These are phyloP conservation scores for Ceratocystiopsis brevicomis DNA, from an alignment of 2,329 filamentous ascomycete genomes.

Conservation along the genomic window DNA sequence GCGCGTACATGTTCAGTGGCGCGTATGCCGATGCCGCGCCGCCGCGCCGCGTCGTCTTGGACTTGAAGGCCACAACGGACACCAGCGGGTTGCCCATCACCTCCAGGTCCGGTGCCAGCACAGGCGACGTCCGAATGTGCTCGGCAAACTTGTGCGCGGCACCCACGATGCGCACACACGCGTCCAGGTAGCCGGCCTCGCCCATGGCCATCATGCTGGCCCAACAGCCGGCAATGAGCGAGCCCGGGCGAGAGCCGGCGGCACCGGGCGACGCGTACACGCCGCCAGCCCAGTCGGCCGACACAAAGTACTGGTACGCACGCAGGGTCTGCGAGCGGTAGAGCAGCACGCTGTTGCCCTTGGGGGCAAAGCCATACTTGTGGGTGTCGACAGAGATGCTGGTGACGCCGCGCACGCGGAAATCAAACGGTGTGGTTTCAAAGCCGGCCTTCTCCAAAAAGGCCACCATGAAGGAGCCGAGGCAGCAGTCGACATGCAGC, in stretches of 20 bases:
- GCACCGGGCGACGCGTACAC: slow-evolving; percentile 89
- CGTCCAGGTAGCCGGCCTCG: slow-evolving; percentile 69
- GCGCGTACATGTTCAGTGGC: slow-evolving; percentile 80
- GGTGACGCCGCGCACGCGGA: slow-evolving; percentile 82
- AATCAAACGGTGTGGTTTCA: slow-evolving; percentile 75
- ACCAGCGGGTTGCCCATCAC: slow-evolving; percentile 75
- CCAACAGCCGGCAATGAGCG: slow-evolving; percentile 93
- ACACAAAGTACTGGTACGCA: slow-evolving; percentile 90
- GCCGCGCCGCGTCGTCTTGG: slow-evolving; percentile 29
- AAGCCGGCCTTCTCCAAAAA: slow-evolving; percentile 89
- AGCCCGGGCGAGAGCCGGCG: slow-evolving; percentile 78
- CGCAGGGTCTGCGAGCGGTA: slow-evolving; percentile 68
- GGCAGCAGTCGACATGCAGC: slow-evolving; percentile 91
- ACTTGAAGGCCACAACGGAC: slow-evolving; percentile 64
- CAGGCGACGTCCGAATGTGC: slow-evolving; percentile 50
- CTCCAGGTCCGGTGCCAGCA: slow-evolving; percentile 52
- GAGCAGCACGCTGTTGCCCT: slow-evolving; percentile 84
- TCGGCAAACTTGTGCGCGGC: slow-evolving; percentile 65
- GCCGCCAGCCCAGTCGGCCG: slow-evolving; percentile 83
- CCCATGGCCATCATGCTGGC: slow-evolving; percentile 76
- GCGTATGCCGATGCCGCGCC: neutral
- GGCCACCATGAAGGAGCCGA: slow-evolving; percentile 87
- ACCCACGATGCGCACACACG: slow-evolving; percentile 76
- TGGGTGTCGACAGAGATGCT: slow-evolving; percentile 94
- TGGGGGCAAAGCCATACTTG: slow-evolving; percentile 97